These are phyloP conservation scores for Scenedesmus sp. DNA, from an alignment of 163 green algal species.

Conservation along the genomic window DNA sequence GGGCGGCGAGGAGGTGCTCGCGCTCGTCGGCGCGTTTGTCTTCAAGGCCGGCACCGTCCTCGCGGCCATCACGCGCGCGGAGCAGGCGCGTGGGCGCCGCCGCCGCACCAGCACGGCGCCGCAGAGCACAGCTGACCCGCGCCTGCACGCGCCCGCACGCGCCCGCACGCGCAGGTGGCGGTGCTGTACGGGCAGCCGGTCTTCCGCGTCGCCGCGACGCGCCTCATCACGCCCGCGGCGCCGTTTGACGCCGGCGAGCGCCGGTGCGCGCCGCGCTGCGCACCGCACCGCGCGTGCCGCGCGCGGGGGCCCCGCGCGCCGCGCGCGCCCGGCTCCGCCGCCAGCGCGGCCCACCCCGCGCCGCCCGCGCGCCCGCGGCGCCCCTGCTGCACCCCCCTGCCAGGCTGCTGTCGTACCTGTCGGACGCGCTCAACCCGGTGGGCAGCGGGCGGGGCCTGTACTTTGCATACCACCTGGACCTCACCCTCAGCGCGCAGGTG, in stretches of 20 bases:
- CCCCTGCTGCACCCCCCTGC: too few species aligned
- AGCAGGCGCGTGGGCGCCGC: conserved; percentile 7
- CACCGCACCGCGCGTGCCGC: too few species aligned
- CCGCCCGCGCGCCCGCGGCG: too few species aligned
- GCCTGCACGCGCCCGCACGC: too few species aligned
- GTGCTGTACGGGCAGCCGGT: conserved; percentile 34
- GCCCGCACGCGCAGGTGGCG: conserved; percentile 37
- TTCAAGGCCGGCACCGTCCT: conserved; percentile 35
- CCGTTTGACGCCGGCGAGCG: conserved; percentile 35
- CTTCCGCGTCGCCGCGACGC: conserved; percentile 17
- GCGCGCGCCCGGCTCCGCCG: too few species aligned
- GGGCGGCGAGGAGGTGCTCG: conserved; percentile 10
- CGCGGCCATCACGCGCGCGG: conserved; percentile 30
- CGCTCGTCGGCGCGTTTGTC: conserved; percentile 21
- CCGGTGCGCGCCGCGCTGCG: too few species aligned
- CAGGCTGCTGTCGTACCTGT: conserved; percentile 62
- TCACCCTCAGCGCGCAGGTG: conserved; percentile 77
- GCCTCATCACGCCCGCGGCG: conserved; percentile 22
- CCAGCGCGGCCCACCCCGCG: too few species aligned
- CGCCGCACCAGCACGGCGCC: background rate
- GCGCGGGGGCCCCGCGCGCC: too few species aligned
- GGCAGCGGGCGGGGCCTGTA: conserved; percentile 72
- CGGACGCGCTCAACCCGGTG: conserved; percentile 64
- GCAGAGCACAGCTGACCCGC: background rate
- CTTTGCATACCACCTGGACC: conserved; percentile 74